phyloP scores from a whole-genome alignment of 164 flowering plant genomes.

The Kalanchoe fedtschenkoi region DNA sequence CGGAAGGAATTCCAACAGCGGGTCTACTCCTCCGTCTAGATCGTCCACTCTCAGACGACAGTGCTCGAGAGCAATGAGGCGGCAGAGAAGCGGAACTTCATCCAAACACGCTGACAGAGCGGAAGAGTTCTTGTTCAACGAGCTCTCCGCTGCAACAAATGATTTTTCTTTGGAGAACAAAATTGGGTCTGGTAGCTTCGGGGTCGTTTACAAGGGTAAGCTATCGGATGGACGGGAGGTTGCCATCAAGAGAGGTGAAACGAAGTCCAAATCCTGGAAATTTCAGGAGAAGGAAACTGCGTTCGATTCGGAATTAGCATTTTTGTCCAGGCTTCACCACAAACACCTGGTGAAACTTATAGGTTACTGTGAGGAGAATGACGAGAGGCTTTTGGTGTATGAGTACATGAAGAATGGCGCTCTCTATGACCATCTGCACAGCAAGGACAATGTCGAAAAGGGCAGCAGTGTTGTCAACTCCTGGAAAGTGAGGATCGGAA shows the following conservation, averaged over 20 bases:
- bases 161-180: constrained; percentile 62
- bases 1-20: constrained; percentile 25
- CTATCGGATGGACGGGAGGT: constrained; percentile 62
- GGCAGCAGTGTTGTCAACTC: constrained; percentile 49
- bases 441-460: constrained; percentile 38
- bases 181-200: constrained; percentile 89
- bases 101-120: constrained; percentile 68
- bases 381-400: constrained; percentile 81
- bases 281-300: constrained; percentile 87
- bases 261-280: constrained; percentile 31
- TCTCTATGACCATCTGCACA: constrained; percentile 74
- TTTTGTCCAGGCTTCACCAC: constrained; percentile 84
- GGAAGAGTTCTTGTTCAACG: constrained; percentile 60
- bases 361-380: constrained; percentile 81
- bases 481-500: constrained; percentile 82
- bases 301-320: constrained; percentile 77
- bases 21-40: constrained; percentile 35
- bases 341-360: constrained; percentile 83
- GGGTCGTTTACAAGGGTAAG: constrained; percentile 61
- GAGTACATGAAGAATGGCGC: constrained; percentile 95
- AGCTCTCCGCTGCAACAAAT: constrained; percentile 65
- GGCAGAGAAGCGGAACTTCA: constrained; percentile 93
- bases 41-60: constrained; percentile 69
- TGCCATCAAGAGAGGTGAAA: constrained; percentile 85
- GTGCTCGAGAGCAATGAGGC: constrained; percentile 58